Evolutionary conservation across 176 grass and related monocot genomes (phyloP).

Genomic region (Elymus sibiricus): DNA sequence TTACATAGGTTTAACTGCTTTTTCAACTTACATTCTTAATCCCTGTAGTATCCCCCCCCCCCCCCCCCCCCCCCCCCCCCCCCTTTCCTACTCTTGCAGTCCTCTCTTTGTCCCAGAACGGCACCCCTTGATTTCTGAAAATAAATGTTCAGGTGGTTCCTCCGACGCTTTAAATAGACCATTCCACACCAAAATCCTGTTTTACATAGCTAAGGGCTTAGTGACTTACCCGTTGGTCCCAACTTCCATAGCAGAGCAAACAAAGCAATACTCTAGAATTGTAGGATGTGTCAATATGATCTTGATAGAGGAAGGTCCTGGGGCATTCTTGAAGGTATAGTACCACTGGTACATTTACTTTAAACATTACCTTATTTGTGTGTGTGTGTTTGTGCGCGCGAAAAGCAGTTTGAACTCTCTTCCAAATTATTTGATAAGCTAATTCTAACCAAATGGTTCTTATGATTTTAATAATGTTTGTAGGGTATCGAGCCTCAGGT

Average conservation of each 20-base stretch:
- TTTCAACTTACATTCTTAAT: background rate
- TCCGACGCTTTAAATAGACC: background rate
- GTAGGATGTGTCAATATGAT: constrained; percentile 74
- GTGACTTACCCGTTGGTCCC: background rate
- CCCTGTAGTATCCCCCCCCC: background rate
- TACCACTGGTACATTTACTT: no score
- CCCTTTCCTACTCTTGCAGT: background rate
- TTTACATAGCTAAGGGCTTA: no score
- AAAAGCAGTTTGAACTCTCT: no score
- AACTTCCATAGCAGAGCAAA: constrained; percentile 33
- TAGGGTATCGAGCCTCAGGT: constrained; percentile 81
- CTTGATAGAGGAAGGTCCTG: constrained; percentile 65
- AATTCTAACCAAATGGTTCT: background rate
- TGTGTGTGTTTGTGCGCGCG: no score
- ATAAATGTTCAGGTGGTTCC: constrained; percentile 80
- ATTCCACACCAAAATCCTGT: background rate
- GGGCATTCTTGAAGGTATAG: constrained; percentile 52
- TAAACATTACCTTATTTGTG: no score
- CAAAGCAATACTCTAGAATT: constrained; percentile 60
- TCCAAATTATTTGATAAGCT: background rate
- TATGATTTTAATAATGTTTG: constrained; percentile 11
- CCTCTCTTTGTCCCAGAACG: constrained; percentile 54
- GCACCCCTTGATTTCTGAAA: constrained; percentile 82
- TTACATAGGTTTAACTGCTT: background rate
- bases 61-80: background rate